Conservation (phyloP, 306 rosid species). For the Cucumis cinereus region DNA sequence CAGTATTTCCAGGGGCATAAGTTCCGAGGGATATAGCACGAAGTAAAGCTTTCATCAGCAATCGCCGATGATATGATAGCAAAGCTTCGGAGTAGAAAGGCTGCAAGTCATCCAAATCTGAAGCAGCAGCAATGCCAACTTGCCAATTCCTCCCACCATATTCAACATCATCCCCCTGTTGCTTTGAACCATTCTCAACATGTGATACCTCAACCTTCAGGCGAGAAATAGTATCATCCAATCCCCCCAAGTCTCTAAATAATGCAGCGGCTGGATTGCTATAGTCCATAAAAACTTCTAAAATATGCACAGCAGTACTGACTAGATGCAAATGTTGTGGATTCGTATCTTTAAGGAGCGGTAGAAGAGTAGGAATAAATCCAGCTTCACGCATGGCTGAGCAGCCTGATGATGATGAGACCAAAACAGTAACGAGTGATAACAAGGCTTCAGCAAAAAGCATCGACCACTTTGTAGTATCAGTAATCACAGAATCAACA, state of each 20-base stretch:
- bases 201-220: constrained; percentile 71
- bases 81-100: constrained; percentile 72
- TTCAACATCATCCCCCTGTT: constrained; percentile 41
- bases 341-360: constrained; percentile 80
- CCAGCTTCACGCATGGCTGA: constrained; percentile 97
- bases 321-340: constrained; percentile 93
- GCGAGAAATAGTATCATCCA: constrained; percentile 86
- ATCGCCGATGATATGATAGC: constrained; percentile 64
- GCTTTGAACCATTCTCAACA: constrained; percentile 69
- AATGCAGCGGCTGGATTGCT: constrained; percentile 93
- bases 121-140: constrained; percentile 34
- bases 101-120: constrained; percentile 53
- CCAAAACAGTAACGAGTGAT: constrained; percentile 83
- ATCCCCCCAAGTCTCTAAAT: constrained; percentile 97
- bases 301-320: constrained; percentile 81
- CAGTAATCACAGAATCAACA: constrained; percentile 57
- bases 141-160: constrained; percentile 36
- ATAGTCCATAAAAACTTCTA: constrained; percentile 96
- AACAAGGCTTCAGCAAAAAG: constrained; percentile 84
- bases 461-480: constrained; percentile 64
- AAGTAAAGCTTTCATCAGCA: constrained; percentile 80
- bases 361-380: constrained; percentile 86
- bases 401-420: constrained; percentile 90
- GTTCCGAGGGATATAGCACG: constrained; percentile 93
- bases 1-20: constrained; percentile 87